Percentiles rank a stretch among this genome's conserved stretches.
Conservation (phyloP, 2,329 filamentous ascomycete species). For the Aspergillus melleus region DNA sequence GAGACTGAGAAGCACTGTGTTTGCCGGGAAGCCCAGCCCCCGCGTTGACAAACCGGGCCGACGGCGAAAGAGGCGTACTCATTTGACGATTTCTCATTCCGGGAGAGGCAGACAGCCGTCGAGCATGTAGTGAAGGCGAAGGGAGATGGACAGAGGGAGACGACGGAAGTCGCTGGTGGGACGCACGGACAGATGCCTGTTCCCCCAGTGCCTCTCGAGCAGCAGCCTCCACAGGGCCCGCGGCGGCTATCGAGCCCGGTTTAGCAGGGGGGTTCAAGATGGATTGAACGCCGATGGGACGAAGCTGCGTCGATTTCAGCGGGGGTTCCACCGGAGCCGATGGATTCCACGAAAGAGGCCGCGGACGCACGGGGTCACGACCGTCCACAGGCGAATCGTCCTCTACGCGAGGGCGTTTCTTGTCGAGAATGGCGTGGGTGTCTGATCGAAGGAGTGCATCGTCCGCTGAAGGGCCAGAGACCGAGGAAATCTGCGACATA, state of each 20-base stretch:
- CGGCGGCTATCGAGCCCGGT: conserved; percentile 15
- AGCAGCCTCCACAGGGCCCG: conserved; percentile 11
- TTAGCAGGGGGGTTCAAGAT: conserved; percentile 41
- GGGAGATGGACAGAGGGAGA: conserved; percentile 29
- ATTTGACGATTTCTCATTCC: conserved; percentile 29
- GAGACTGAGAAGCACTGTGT: conserved; percentile 35
- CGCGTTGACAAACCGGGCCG: conserved; percentile 32
- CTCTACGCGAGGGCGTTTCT: conserved; percentile 22
- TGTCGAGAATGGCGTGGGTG: conserved; percentile 22
- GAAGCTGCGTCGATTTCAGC: conserved; percentile 29
- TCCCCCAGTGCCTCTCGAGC: conserved; percentile 26
- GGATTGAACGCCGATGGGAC: conserved; percentile 42
- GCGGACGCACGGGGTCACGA: conserved; percentile 28
- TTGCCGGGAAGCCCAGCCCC: conserved; percentile 31
- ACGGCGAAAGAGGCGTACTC: conserved; percentile 39
- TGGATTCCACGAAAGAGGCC: conserved; percentile 38
- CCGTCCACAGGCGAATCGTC: conserved; percentile 19
- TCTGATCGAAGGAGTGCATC: conserved; percentile 25
- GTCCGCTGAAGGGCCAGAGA: conserved; percentile 30
- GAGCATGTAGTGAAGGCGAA: conserved; percentile 22
- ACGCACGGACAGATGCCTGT: conserved; percentile 17
- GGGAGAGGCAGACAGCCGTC: conserved; percentile 35
- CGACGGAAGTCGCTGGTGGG: conserved; percentile 30
- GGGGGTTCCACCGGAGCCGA: conserved; percentile 38
- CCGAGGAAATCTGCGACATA: conserved; percentile 41